These are phyloP conservation scores for Sporothrix schenckii DNA, from an alignment of 2,329 filamentous ascomycete genomes.

Conservation along the genomic window DNA sequence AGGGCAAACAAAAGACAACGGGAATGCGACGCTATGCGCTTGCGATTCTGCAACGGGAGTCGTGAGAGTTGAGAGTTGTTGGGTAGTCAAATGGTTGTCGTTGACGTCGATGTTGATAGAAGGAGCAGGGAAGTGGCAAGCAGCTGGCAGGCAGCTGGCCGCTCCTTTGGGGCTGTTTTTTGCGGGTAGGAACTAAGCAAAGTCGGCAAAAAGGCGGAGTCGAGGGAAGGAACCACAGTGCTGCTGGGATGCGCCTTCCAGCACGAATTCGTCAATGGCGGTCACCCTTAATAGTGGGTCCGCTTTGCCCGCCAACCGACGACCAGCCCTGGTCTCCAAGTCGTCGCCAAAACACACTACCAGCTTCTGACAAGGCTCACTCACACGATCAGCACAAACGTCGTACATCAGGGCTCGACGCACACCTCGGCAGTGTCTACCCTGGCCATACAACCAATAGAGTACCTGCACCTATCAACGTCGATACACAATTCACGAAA, in stretches of 20 bases:
- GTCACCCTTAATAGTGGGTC: not conserved
- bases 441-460: not conserved
- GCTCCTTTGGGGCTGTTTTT: not conserved
- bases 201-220: conserved; percentile 22
- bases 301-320: not conserved
- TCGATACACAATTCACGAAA: not conserved
- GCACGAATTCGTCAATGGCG: conserved; percentile 31
- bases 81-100: not conserved
- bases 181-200: not conserved
- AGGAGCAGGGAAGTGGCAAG: conserved; percentile 26
- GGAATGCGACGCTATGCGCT: not conserved
- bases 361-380: not conserved
- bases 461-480: not conserved
- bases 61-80: not conserved
- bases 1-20: not conserved
- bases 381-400: not conserved
- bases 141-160: conserved; percentile 37
- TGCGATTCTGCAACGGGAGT: not conserved
- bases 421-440: not conserved
- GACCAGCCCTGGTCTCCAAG: not conserved
- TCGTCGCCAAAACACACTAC: not conserved
- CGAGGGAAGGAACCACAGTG: not conserved
- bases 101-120: not conserved
- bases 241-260: conserved; percentile 11
- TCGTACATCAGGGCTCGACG: not conserved